phyloP scores from a whole-genome alignment of 257 asterid genomes.

The Jacaranda copaia region DNA sequence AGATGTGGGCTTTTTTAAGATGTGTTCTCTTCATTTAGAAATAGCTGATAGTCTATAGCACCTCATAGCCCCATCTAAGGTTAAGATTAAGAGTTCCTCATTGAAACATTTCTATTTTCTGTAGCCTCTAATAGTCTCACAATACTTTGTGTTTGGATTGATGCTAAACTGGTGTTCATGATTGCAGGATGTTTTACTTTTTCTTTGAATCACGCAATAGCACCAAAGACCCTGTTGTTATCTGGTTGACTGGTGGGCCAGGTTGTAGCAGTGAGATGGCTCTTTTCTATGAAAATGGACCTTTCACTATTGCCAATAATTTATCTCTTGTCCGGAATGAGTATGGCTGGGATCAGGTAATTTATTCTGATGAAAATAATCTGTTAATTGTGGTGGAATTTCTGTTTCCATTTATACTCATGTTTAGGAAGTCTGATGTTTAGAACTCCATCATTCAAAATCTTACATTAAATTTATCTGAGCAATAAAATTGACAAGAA shows the following conservation, averaged over 20 bases:
- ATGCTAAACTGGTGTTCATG: slow-evolving; percentile 30
- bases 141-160: slow-evolving; percentile 12
- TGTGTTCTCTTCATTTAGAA: slow-evolving; percentile 18
- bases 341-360: slow-evolving; percentile 79
- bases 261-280: slow-evolving; percentile 99
- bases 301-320: slow-evolving; percentile 72
- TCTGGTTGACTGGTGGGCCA: slow-evolving; percentile 99
- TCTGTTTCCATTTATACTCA: neutral
- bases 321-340: slow-evolving; percentile 82
- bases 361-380: slow-evolving; percentile 10
- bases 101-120: slow-evolving; percentile 16
- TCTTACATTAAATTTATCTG: too few species aligned
- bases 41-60: neutral
- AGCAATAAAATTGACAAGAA: too few species aligned
- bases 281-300: slow-evolving; percentile 96
- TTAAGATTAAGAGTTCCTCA: neutral
- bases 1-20: neutral
- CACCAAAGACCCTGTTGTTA: slow-evolving; percentile 81
- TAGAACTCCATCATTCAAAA: neutral
- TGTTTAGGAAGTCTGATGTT: neutral
- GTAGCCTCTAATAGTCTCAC: slow-evolving; percentile 10
- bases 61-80: neutral
- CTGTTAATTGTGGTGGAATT: neutral
- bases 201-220: slow-evolving; percentile 89
- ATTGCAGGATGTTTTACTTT: slow-evolving; percentile 90